A percentile compares a stretch with the other conserved stretches of the same genome.
phyloP scores from a whole-genome alignment of 1,284 basidiomycete genomes.

The Cronartium quercuum region DNA sequence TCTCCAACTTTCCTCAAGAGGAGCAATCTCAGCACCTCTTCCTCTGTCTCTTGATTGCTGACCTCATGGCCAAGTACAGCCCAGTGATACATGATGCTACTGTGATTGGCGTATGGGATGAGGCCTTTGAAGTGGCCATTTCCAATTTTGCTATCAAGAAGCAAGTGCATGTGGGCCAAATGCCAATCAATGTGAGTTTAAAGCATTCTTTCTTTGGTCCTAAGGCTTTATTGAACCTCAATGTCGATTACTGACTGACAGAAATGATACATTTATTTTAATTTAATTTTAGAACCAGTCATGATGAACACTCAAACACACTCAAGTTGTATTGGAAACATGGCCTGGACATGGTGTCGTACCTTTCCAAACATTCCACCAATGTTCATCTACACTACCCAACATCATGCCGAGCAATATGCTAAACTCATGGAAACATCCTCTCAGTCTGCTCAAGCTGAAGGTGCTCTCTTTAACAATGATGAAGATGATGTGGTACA shows the following conservation, averaged over 20 bases:
- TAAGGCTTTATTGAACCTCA: background rate
- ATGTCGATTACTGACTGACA: background rate
- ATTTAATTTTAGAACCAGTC: conserved; percentile 63
- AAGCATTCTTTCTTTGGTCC: background rate
- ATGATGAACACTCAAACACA: conserved; percentile 82
- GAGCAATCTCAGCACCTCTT: conserved; percentile 93
- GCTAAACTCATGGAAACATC: conserved; percentile 68
- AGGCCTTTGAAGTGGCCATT: conserved; percentile 81
- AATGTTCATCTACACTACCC: conserved; percentile 81
- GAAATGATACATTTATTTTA: background rate
- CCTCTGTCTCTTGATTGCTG: conserved; percentile 84
- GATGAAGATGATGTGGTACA: conserved; percentile 56
- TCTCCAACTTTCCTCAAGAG: too few relatives aligned
- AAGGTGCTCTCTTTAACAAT: conserved; percentile 79
- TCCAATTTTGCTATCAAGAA: conserved; percentile 51
- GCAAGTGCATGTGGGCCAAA: conserved; percentile 82
- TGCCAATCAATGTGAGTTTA: conserved; percentile 84
- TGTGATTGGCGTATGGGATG: conserved; percentile 87
- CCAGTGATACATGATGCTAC: conserved; percentile 87
- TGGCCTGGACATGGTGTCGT: conserved; percentile 72
- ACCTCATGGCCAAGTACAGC: conserved; percentile 87
- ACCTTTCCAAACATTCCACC: conserved; percentile 78
- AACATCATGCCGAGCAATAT: conserved; percentile 75
- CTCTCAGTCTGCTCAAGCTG: conserved; percentile 70
- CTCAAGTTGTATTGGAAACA: conserved; percentile 68